Base-by-base conservation (phyloP, 108 stramenopile genomes). In the Hondaea fermentalgiana region DNA sequence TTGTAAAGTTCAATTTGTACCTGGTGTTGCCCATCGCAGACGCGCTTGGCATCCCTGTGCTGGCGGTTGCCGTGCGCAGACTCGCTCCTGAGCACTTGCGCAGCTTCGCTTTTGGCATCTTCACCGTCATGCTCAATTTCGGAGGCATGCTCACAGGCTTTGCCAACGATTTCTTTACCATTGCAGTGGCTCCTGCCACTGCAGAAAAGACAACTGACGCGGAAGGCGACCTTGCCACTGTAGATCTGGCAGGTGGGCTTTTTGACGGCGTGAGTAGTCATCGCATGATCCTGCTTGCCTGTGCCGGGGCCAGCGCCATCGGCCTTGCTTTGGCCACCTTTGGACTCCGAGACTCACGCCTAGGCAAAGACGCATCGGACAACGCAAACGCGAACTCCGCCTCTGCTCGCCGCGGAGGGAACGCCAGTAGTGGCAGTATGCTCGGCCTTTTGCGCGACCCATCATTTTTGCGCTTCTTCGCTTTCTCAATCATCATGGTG, bases 31-130 rank as follows among this genome's bases (percentile, higher is more conserved):
- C 89, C 44, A 57, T 90, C 43, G 87, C 87, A 23, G 87, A 51
- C 71, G 71, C 87, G n/a, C 23, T 90, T 6, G 90, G 90, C n/a
- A 88, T 88, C 28, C 90, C 90, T 19, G 87, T 90, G 59, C 10
- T 90, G 51, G 87, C 88, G 29, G 60, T 90, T 14, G 90, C 57
- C 3, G 87, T 90, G n/a, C 57, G 87, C 14, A 35, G 90, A 29
- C 87, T 72, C 69, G 88, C 90, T 28, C 72, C 35, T 19, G 76
- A 53, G 8, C 6, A 55, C 16, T 53, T 17, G 49, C 91, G 95
- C 58, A 95, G 96, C 12, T 96, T 96, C 91, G 95, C 95, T 10
- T 96, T 95, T 90, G 96, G 96, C 17, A 83, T 96, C 57, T 96
- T 95, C 88, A 95, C 95, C 88, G 95, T 95, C 4, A 89, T 95